Percentiles rank a stretch among this genome's conserved stretches.
These are phyloP conservation scores for Colletotrichum tofieldiae DNA, from an alignment of 2,329 filamentous ascomycete species.

Conservation along the genomic window DNA sequence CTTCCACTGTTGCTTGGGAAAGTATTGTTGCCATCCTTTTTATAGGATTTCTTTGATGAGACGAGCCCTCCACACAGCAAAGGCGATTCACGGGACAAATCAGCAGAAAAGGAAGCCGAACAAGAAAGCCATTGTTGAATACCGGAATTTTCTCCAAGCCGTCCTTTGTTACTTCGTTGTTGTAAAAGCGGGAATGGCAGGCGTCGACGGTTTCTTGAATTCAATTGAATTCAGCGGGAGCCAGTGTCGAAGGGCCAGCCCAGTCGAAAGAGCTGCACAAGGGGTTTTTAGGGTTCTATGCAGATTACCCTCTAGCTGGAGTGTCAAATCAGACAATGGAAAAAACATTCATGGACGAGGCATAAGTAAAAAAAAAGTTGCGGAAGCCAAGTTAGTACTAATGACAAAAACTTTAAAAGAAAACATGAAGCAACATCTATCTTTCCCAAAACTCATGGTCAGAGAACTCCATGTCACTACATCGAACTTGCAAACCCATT, in stretches of 20 bases:
- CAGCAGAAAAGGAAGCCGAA: background rate
- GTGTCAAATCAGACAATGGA: too few species aligned
- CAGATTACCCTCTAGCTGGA: too few species aligned
- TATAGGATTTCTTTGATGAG: background rate
- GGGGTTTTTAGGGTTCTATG: accelerated
- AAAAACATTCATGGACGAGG: background rate
- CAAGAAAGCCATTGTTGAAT: background rate
- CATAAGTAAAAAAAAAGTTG: background rate
- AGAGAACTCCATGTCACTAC: background rate
- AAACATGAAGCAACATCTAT: background rate
- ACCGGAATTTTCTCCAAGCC: too few species aligned
- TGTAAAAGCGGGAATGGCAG: background rate
- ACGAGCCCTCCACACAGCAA: background rate
- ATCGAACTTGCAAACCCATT: background rate
- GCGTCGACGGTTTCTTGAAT: background rate
- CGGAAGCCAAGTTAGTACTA: background rate
- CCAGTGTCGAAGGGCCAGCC: background rate
- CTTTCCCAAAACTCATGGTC: background rate
- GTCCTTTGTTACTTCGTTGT: background rate
- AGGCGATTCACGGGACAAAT: background rate
- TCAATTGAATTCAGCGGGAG: background rate
- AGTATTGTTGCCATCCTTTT: background rate
- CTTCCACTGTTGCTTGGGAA: background rate
- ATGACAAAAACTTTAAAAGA: background rate
- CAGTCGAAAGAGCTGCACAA: background rate